A percentile compares a stretch with the other conserved stretches of the same genome.
Conservation (phyloP, 108 stramenopile species). For the Nitzschia sp. region DNA sequence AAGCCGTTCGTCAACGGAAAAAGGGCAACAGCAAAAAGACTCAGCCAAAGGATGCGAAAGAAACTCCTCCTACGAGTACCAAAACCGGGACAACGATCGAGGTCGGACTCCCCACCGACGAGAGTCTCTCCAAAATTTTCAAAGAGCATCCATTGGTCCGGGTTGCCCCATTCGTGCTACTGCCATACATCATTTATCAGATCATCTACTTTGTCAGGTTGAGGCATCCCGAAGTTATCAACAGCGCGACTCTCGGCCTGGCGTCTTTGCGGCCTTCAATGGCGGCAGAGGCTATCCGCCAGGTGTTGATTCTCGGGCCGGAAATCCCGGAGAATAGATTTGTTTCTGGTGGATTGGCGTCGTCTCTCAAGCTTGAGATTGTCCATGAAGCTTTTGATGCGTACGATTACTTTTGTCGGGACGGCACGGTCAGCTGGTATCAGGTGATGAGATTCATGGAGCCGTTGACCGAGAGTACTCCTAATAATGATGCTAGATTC, state of each 20-base stretch:
- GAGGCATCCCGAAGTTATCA: constrained; percentile 43
- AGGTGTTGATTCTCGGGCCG: constrained; percentile 57
- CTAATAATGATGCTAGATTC: constrained; percentile 29
- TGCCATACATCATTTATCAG: constrained; percentile 46
- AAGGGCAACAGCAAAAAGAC: neutral
- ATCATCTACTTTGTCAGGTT: constrained; percentile 33
- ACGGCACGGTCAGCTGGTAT: constrained; percentile 37
- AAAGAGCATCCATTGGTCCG: constrained; percentile 6
- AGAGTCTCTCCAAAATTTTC: neutral
- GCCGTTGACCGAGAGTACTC: neutral
- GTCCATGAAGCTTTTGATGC: constrained; percentile 25
- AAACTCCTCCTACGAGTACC: neutral
- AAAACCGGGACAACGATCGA: constrained; percentile 24
- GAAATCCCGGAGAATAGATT: constrained; percentile 25
- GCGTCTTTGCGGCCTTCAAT: constrained; percentile 42
- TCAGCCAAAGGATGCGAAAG: neutral
- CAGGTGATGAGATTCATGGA: constrained; percentile 31
- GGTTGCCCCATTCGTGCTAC: constrained; percentile 19
- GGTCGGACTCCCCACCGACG: constrained; percentile 13
- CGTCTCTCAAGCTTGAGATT: constrained; percentile 26
- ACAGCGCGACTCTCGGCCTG: neutral
- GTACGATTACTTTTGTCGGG: constrained; percentile 24
- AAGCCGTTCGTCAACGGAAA: neutral
- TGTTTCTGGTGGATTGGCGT: constrained; percentile 17
- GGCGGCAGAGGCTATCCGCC: constrained; percentile 31